phyloP scores from a whole-genome alignment of 257 asterid species.

The Salvia splendens region DNA sequence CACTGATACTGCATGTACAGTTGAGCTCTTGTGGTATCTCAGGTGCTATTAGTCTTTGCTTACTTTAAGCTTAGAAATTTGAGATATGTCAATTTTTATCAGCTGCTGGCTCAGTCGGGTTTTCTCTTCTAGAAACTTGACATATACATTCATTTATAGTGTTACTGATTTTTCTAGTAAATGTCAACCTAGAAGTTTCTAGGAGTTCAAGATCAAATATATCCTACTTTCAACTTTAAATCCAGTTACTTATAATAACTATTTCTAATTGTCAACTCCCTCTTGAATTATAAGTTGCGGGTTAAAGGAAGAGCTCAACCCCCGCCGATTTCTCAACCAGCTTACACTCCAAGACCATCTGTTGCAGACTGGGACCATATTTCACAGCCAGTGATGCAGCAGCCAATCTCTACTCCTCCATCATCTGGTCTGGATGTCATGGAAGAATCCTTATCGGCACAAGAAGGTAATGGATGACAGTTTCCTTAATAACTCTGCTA shows the following conservation, averaged over 20 bases:
- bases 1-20: neutral
- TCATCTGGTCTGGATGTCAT: conserved; percentile 41
- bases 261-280: conserved; percentile 3
- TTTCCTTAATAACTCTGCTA: conserved; percentile 19
- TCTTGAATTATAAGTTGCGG: conserved; percentile 38
- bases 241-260: neutral
- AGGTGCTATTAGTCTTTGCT: neutral
- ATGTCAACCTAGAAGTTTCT: neutral
- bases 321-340: conserved; percentile 44
- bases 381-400: conserved; percentile 52
- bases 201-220: conserved; percentile 8
- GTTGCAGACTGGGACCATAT: conserved; percentile 47
- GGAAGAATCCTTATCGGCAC: conserved; percentile 50
- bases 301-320: conserved; percentile 63
- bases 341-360: conserved; percentile 51
- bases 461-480: conserved; percentile 51
- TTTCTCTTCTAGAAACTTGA: neutral
- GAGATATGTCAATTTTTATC: conserved; percentile 4
- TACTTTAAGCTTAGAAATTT: conserved; percentile 13
- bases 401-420: conserved; percentile 36
- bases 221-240: conserved; percentile 19
- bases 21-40: neutral
- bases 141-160: neutral
- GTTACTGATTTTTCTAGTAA: neutral
- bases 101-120: neutral